These are phyloP conservation scores for Salix suchowensis DNA, from an alignment of 345 rosid genomes.

Conservation along the genomic window DNA sequence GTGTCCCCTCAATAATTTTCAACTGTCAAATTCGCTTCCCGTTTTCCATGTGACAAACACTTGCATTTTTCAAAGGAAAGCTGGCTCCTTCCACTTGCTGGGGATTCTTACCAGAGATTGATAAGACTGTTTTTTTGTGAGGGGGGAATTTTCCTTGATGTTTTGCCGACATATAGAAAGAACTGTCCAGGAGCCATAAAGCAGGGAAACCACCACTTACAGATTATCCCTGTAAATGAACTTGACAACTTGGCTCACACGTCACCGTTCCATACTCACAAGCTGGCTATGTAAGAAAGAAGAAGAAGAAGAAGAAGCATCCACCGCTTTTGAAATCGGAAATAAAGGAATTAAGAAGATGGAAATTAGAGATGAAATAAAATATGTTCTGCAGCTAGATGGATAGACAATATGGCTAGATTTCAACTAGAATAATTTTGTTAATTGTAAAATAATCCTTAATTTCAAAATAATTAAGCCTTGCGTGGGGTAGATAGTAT, in stretches of 20 bases:
- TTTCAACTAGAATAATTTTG: neutral
- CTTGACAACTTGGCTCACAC: constrained; percentile 8
- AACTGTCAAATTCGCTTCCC: constrained; percentile 9
- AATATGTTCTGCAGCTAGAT: neutral
- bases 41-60: neutral
- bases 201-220: constrained; percentile 11
- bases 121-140: neutral
- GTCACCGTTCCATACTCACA: neutral
- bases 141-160: neutral
- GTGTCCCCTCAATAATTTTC: constrained; percentile 17
- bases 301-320: too few relatives aligned
- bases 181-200: constrained; percentile 14
- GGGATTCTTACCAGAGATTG: constrained; percentile 5
- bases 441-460: too few relatives aligned
- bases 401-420: neutral
- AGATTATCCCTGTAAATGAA: constrained; percentile 11
- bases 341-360: neutral
- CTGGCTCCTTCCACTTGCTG: constrained; percentile 10
- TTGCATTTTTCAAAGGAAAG: neutral
- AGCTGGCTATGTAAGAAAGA: too few relatives aligned
- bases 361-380: too few relatives aligned
- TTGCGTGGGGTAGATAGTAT: too few relatives aligned
- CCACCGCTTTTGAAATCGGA: too few relatives aligned
- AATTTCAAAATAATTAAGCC: too few relatives aligned
- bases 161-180: constrained; percentile 1